Evolutionary conservation across 805 yeast genomes (phyloP).

Genomic region (Teunomyces stri): DNA sequence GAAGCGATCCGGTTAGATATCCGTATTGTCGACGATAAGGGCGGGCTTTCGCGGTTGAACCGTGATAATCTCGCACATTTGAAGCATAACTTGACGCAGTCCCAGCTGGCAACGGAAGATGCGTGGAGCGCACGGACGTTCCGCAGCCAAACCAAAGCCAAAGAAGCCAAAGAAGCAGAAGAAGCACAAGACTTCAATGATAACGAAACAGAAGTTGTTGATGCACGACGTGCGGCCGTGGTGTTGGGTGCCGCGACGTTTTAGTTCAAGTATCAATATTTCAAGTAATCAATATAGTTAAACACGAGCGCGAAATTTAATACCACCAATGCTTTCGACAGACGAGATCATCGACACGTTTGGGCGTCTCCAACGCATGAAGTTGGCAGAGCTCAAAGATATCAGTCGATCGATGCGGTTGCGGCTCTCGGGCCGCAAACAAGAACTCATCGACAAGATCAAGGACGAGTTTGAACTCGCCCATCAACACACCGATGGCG

Average conservation of each 20-base stretch:
- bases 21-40: constrained; percentile 68
- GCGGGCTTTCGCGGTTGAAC: constrained; percentile 83
- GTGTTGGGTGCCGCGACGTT: constrained; percentile 76
- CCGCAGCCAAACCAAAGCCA: constrained; percentile 27
- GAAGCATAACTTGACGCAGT: constrained; percentile 41
- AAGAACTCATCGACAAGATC: constrained; percentile 56
- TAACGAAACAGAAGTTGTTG: constrained; percentile 35
- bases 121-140: constrained; percentile 44
- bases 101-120: constrained; percentile 42
- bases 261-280: constrained; percentile 16
- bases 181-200: constrained; percentile 10
- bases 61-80: constrained; percentile 57
- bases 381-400: constrained; percentile 52
- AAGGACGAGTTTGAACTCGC: constrained; percentile 42
- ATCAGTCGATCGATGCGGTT: constrained; percentile 51
- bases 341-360: constrained; percentile 25
- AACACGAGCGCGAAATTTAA: background rate
- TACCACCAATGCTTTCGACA: constrained; percentile 5
- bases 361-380: constrained; percentile 31
- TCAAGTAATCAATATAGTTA: too few species aligned
- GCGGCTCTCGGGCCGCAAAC: constrained; percentile 57
- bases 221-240: constrained; percentile 82
- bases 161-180: constrained; percentile 16
- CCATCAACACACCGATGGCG: constrained; percentile 34
- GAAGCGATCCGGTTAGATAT: constrained; percentile 71